A percentile compares a stretch with the other conserved stretches of the same genome.
These are phyloP conservation scores for Helianthus annuus DNA, from an alignment of 129 eudicot species.

Conservation along the genomic window DNA sequence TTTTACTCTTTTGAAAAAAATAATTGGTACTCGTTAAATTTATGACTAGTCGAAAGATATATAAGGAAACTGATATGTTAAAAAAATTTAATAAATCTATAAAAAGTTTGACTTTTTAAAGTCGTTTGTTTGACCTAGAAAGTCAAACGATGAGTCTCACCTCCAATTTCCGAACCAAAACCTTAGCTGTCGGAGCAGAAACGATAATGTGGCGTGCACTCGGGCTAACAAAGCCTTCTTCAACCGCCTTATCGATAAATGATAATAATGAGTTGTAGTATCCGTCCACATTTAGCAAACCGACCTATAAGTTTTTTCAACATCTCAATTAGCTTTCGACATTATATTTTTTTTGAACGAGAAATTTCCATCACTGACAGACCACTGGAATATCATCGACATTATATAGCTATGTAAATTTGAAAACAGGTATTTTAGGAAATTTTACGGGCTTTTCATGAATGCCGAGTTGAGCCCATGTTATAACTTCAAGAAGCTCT, in stretches of 20 bases:
- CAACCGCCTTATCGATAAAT: constrained; percentile 92
- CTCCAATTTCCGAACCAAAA: constrained; percentile 87
- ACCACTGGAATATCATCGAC: too few relatives aligned
- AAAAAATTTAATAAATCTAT: background rate
- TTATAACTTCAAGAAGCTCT: constrained; percentile 91
- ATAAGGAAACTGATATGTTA: background rate
- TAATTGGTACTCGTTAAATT: too few relatives aligned
- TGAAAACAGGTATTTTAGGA: background rate
- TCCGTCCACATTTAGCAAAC: constrained; percentile 91
- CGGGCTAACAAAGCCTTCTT: constrained; percentile 91
- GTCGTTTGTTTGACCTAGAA: constrained; percentile 9
- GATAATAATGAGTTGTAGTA: constrained; percentile 79
- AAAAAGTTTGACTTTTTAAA: background rate
- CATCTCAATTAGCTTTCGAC: background rate
- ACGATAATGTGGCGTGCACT: constrained; percentile 87
- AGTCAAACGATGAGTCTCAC: constrained; percentile 39
- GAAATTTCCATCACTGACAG: too few relatives aligned
- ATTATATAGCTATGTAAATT: too few relatives aligned
- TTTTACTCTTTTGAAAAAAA: too few relatives aligned
- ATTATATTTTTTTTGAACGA: too few relatives aligned
- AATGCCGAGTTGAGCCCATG: constrained; percentile 99
- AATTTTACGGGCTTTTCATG: constrained; percentile 87
- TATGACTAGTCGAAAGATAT: too few relatives aligned
- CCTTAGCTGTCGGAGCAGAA: constrained; percentile 87
- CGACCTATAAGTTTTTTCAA: constrained; percentile 55